Conservation (phyloP, 768 basidiomycete genomes). For the Amanita exitialis region DNA sequence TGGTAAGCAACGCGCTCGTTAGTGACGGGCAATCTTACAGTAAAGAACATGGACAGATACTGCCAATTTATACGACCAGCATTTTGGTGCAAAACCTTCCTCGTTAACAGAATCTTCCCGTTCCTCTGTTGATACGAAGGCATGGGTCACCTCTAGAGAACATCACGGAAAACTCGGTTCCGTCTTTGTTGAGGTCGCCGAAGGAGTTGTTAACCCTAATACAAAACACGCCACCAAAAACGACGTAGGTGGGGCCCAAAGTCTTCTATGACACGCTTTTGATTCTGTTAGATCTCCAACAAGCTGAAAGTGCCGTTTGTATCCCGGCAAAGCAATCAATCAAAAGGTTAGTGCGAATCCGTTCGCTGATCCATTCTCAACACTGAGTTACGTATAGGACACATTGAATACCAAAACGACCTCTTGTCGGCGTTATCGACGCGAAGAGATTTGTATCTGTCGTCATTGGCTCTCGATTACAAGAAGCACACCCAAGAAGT, state of each 20-base stretch:
- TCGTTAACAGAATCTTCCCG: slow-evolving; percentile 40
- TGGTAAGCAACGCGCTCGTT: slow-evolving; percentile 16
- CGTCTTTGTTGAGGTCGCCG: slow-evolving; percentile 38
- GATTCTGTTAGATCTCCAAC: slow-evolving; percentile 37
- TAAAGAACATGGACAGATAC: slow-evolving; percentile 6
- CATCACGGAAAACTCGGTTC: slow-evolving; percentile 50
- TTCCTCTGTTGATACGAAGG: slow-evolving; percentile 37
- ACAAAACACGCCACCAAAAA: slow-evolving; percentile 19
- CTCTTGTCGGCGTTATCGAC: slow-evolving; percentile 55
- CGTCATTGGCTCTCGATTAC: slow-evolving; percentile 56
- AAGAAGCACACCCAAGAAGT: slow-evolving; percentile 57
- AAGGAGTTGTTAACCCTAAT: slow-evolving; percentile 21
- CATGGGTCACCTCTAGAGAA: slow-evolving; percentile 46
- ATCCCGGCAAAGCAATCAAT: slow-evolving; percentile 35
- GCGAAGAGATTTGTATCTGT: slow-evolving; percentile 69
- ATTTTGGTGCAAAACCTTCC: slow-evolving; percentile 59
- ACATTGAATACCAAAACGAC: slow-evolving; percentile 51
- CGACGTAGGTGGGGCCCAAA: slow-evolving; percentile 16
- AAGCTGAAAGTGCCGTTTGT: slow-evolving; percentile 47
- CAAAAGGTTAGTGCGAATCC: background rate
- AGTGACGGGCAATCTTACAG: slow-evolving; percentile 6
- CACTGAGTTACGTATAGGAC: slow-evolving; percentile 17
- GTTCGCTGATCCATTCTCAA: background rate
- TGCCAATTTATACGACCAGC: slow-evolving; percentile 52
- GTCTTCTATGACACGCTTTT: background rate